phyloP scores from a whole-genome alignment of 139 green algal species.

The Micractinium sp. region DNA sequence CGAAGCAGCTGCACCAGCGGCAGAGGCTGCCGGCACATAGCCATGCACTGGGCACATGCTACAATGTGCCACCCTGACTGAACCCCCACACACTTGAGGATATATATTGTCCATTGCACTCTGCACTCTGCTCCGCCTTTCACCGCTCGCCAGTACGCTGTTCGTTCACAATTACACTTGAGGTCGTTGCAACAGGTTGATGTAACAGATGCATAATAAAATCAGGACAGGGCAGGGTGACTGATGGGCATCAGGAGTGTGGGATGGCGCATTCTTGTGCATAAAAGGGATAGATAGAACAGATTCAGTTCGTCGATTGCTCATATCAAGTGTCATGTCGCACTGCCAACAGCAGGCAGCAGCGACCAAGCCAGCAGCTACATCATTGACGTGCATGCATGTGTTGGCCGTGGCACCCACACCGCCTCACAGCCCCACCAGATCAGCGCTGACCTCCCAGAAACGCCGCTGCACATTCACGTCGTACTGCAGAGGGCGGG shows the following conservation, averaged over 20 bases:
- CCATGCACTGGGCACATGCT: too few relatives aligned
- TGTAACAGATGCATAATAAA: too few relatives aligned
- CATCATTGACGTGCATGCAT: not conserved
- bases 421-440: constrained; percentile 38
- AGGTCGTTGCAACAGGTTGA: too few relatives aligned
- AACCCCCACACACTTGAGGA: too few relatives aligned
- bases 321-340: not conserved
- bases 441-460: constrained; percentile 71
- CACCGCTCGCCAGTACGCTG: too few relatives aligned
- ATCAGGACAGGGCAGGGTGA: too few relatives aligned
- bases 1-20: not conserved
- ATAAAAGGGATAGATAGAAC: not conserved
- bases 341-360: not conserved
- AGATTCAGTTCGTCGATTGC: not conserved
- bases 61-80: too few relatives aligned
- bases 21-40: not conserved
- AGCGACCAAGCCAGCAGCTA: not conserved
- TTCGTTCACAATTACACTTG: too few relatives aligned
- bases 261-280: not conserved
- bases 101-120: too few relatives aligned
- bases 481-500: constrained; percentile 37
- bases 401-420: not conserved
- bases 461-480: constrained; percentile 45
- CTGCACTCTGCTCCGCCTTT: too few relatives aligned
- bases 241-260: too few relatives aligned